Evolutionary conservation across 1,139 yeast genomes (phyloP).

Genomic region (Saccharomycopsis hybrid): DNA sequence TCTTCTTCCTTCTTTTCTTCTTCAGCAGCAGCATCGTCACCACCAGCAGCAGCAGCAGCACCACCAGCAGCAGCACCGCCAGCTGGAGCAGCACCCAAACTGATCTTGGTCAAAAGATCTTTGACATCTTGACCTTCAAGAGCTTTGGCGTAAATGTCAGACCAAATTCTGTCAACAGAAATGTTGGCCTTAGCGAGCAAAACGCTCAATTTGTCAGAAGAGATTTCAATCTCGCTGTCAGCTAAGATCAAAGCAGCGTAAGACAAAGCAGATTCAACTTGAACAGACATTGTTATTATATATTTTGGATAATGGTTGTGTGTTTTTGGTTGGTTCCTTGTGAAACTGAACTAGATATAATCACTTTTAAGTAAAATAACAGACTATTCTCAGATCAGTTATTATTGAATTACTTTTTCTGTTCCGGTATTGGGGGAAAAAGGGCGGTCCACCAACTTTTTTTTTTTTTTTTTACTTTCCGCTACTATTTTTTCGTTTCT

Average conservation of each 20-base stretch:
- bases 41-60: conserved; percentile 57
- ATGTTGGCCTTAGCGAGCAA: conserved; percentile 89
- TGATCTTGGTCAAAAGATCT: conserved; percentile 78
- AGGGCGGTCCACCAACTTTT: background rate
- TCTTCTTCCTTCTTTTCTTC: conserved; percentile 44
- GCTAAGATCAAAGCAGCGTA: conserved; percentile 95
- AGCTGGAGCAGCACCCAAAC: conserved; percentile 60
- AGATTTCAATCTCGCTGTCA: conserved; percentile 92
- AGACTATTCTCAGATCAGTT: conserved; percentile 29
- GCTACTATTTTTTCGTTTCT: background rate
- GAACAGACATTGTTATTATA: conserved; percentile 28
- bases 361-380: conserved; percentile 27
- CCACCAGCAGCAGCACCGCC: conserved; percentile 51
- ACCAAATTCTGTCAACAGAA: conserved; percentile 83
- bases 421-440: too few species aligned
- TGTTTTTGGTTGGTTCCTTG: background rate
- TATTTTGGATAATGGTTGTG: conserved; percentile 31
- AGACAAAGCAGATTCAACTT: conserved; percentile 33
- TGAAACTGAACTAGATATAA: conserved; percentile 28
- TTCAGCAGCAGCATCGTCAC: conserved; percentile 53
- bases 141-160: conserved; percentile 93
- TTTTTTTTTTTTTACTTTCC: conserved; percentile 6
- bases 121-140: conserved; percentile 94
- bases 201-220: conserved; percentile 85
- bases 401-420: background rate